phyloP scores from a whole-genome alignment of 2,329 filamentous ascomycete genomes.

The Coniochaeta sp. region DNA sequence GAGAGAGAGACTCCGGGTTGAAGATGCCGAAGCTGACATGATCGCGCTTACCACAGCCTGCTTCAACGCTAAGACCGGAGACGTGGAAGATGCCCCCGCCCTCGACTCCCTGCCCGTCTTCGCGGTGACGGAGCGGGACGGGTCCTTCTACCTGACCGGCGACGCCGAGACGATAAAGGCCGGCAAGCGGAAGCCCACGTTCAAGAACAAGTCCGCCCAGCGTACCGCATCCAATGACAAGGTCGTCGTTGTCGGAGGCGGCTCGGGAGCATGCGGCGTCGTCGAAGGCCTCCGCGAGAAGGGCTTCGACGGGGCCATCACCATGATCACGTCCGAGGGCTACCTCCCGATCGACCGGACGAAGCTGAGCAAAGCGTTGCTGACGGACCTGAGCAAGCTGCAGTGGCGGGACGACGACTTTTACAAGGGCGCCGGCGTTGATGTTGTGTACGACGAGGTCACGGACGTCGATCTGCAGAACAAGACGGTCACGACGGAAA shows the following conservation, averaged over 20 bases:
- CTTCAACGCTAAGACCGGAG: slow-evolving; percentile 82
- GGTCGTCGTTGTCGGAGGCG: slow-evolving; percentile 82
- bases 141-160: slow-evolving; percentile 75
- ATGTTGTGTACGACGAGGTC: slow-evolving; percentile 57
- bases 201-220: slow-evolving; percentile 56
- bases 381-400: slow-evolving; percentile 73
- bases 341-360: slow-evolving; percentile 87
- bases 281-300: slow-evolving; percentile 76
- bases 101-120: slow-evolving; percentile 81
- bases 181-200: slow-evolving; percentile 64
- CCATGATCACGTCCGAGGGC: slow-evolving; percentile 76
- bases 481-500: slow-evolving; percentile 69
- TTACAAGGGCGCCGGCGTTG: slow-evolving; percentile 57
- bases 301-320: slow-evolving; percentile 74
- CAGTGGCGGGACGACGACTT: slow-evolving; percentile 70
- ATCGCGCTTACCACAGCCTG: slow-evolving; percentile 53
- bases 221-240: slow-evolving; percentile 42
- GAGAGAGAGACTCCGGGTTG: no score
- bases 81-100: slow-evolving; percentile 91
- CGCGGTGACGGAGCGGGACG: slow-evolving; percentile 72
- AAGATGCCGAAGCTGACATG: not conserved
- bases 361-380: slow-evolving; percentile 89
- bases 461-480: slow-evolving; percentile 66
- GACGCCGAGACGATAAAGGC: slow-evolving; percentile 73
- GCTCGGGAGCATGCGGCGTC: slow-evolving; percentile 74